phyloP scores from a whole-genome alignment of 2,329 filamentous ascomycete genomes.

The Sclerotinia glacialis region DNA sequence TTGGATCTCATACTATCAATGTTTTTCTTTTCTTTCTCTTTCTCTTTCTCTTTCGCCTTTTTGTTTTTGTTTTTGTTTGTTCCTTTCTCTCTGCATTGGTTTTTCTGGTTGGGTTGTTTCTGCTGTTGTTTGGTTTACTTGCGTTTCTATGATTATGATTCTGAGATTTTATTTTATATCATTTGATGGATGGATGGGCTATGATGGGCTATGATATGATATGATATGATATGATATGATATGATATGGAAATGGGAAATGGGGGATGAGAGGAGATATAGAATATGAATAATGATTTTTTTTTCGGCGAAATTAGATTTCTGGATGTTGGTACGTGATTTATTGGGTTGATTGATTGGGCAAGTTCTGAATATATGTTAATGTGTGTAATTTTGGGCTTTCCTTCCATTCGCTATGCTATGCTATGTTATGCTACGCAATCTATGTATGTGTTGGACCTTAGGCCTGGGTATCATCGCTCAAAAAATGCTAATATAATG shows the following conservation, averaged over 20 bases:
- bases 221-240: background rate
- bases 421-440: background rate
- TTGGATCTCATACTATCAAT: background rate
- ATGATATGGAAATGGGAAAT: too few relatives aligned
- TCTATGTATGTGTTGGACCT: background rate
- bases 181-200: too few relatives aligned
- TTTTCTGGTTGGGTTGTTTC: background rate
- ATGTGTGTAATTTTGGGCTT: background rate
- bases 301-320: background rate
- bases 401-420: background rate
- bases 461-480: conserved; percentile 8
- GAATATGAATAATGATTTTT: background rate
- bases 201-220: too few relatives aligned
- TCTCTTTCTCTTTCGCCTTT: background rate
- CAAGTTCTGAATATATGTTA: too few relatives aligned
- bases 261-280: background rate
- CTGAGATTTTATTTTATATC: background rate
- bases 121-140: background rate
- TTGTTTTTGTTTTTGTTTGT: background rate
- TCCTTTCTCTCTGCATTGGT: background rate
- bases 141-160: background rate
- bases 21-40: background rate
- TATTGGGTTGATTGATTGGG: background rate
- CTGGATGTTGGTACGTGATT: background rate
- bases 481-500: conserved; percentile 24